Base-by-base conservation (phyloP, 768 basidiomycete genomes). In the Exidia glandulosa region DNA sequence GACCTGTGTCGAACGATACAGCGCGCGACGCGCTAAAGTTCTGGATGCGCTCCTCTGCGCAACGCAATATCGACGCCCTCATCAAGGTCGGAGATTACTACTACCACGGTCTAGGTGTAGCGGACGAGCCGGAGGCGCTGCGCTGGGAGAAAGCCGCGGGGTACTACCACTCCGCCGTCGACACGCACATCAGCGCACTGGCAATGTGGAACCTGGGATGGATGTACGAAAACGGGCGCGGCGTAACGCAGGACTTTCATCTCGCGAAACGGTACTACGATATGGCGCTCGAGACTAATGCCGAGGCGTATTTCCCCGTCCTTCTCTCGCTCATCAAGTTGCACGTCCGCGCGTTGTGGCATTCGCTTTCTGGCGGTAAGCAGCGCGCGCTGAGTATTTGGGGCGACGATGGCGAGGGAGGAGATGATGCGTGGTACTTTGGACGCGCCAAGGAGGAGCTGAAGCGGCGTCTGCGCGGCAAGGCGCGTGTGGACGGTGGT, bases 11-110 rank as follows among this genome's bases (percentile, higher is more conserved):
- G n/a, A 93, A 89, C 59, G 84, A 88, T 59, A 88, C 89, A 3
- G 93, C 92, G 3, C 78, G 81, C 45, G 77, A 91, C 9, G 94
- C 93, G 0, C 75, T 99, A 56, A 89, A 87, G 0, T 90, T 95
- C 67, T 99, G 95, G 95, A 90, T 86, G 30, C 85, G 96, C 14
- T 94, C 94, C 3, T 94, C 95, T 9, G 85, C 82, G 2, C 96
- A 99, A 70, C 85, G 87, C 58, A 94, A 99, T 66, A 80, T 96
- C n/a, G 96, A 99, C 68, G 88, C 96, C 12, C 78, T 98, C 60
- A 93, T 99, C 62, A 99, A 97, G 78, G 94, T 97, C 4, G 96
- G 93, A 37, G 96, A 99, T 70, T 96, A 97, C 70, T 95, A 94
- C 72, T 97, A 91, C 67, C 85, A 90, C 63, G 93, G 93, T 0